Base-by-base conservation (phyloP, 495 filamentous ascomycete species). In the Penicillium silybi region DNA sequence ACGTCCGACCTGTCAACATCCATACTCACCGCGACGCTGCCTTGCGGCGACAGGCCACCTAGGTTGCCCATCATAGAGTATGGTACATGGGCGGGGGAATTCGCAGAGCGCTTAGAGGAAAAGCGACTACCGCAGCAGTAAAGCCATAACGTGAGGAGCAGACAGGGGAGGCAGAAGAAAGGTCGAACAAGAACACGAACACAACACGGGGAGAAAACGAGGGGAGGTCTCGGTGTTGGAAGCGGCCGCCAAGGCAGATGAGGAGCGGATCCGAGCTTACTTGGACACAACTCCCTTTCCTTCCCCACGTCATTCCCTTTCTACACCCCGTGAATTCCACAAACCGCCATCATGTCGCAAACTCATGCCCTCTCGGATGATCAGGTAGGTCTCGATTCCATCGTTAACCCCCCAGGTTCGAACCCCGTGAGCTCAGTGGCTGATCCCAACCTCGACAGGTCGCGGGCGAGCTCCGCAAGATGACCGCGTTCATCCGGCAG, bases 401-500 rank as follows among this genome's bases (percentile, higher is more conserved):
- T 40, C 29, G 1, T 19, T 22, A 20, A n/a, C n/a, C 17, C 19
- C n/a, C 17, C 23, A 19, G 6, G 15, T 17, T 50, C n/a, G 5
- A 8, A 11, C 4, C 8, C 6, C 6, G 23, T 32, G 29, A 22
- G 22, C 49, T 41, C 38, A 34, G 44, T 52, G 47, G 57, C 59
- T 61, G 40, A 56, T 53, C 38, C 48, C 56, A 52, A 52, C 44
- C 38, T 26, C 26, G 19, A 15, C 58, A 97, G 92, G 92, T 99
- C 74, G 81, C 85, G 65, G 81, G 83, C 70, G 95, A 99, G 81
- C 89, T 99, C 69, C 89, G 86, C 78, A 99, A 99, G 80, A 99
- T 99, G 95, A 97, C 95, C 41, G 90, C 92, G 69, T 99, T 99
- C 87, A 99, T 99, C 84, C 87, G 87, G 68, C 92, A 97, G 76